phyloP scores from a whole-genome alignment of 2,329 filamentous ascomycete species.

The Blastomyces gilchristii region DNA sequence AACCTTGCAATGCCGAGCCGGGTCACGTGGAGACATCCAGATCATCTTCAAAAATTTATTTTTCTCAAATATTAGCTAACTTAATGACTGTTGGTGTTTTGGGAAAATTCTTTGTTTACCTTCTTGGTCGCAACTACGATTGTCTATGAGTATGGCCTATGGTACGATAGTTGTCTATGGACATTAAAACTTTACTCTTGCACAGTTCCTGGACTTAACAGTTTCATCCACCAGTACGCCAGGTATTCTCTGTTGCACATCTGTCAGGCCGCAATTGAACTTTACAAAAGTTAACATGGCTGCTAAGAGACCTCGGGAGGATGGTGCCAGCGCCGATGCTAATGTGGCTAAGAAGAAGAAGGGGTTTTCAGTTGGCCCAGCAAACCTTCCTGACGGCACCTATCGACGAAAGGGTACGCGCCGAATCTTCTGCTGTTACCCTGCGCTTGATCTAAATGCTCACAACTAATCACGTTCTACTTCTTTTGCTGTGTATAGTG shows the following conservation, averaged over 20 bases:
- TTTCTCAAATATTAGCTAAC: not conserved
- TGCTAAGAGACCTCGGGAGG: conserved; percentile 15
- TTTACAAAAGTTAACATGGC: conserved; percentile 10
- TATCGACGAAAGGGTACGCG: conserved; percentile 65
- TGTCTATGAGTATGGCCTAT: not conserved
- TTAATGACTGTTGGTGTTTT: not conserved
- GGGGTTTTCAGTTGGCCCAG: conserved; percentile 78
- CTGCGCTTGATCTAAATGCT: not conserved
- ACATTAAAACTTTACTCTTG: not conserved
- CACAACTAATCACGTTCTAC: conserved; percentile 3
- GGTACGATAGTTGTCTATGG: not conserved
- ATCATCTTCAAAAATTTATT: not conserved
- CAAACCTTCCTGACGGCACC: conserved; percentile 80
- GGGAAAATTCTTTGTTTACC: not conserved
- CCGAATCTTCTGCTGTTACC: not conserved
- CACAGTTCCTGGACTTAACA: not conserved
- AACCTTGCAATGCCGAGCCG: not conserved
- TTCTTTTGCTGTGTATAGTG: conserved; percentile 39
- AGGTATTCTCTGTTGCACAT: not conserved
- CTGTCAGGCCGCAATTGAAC: not conserved
- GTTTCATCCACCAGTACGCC: not conserved
- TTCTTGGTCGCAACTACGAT: not conserved
- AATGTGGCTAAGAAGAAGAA: conserved; percentile 43
- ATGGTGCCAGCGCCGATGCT: conserved; percentile 9
- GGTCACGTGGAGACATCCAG: not conserved